These are phyloP conservation scores for Aphanomyces astaci DNA, from an alignment of 352 stramenopile genomes.

Conservation along the genomic window DNA sequence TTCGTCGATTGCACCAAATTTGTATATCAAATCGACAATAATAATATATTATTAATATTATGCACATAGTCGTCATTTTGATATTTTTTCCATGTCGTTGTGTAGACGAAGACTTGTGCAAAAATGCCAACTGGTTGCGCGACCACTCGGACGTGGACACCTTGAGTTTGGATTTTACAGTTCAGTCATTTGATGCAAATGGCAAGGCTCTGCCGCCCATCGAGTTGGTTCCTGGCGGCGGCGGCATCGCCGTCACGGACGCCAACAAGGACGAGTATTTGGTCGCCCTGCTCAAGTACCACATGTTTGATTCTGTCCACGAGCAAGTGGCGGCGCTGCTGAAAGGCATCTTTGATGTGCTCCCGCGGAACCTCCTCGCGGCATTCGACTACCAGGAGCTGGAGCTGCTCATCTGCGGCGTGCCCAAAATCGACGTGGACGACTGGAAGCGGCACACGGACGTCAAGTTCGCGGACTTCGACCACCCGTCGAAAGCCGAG, in stretches of 20 bases:
- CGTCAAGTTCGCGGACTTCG: constrained; percentile 63
- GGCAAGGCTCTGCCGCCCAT: constrained; percentile 46
- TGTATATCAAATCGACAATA: too few relatives aligned
- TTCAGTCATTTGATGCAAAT: constrained; percentile 44
- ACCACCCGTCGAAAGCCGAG: constrained; percentile 46
- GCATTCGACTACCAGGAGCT: constrained; percentile 94
- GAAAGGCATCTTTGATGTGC: constrained; percentile 87
- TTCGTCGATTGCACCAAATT: too few relatives aligned
- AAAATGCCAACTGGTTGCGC: constrained; percentile 53
- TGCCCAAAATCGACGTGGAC: constrained; percentile 84
- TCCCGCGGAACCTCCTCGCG: constrained; percentile 78
- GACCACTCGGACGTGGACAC: constrained; percentile 56
- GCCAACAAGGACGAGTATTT: constrained; percentile 96
- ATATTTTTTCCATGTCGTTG: background rate
- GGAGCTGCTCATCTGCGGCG: constrained; percentile 89
- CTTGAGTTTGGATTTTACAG: constrained; percentile 66
- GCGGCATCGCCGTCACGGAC: constrained; percentile 87
- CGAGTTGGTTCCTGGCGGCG: constrained; percentile 88
- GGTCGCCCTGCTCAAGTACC: constrained; percentile 88
- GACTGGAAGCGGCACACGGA: constrained; percentile 85
- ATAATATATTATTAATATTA: too few relatives aligned
- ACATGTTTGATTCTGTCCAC: constrained; percentile 88
- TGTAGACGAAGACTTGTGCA: constrained; percentile 60
- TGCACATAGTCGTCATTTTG: too few relatives aligned
- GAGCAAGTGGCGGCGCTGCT: constrained; percentile 88